These are phyloP conservation scores for Mycena leptocephala DNA, from an alignment of 768 basidiomycete species.

Conservation along the genomic window DNA sequence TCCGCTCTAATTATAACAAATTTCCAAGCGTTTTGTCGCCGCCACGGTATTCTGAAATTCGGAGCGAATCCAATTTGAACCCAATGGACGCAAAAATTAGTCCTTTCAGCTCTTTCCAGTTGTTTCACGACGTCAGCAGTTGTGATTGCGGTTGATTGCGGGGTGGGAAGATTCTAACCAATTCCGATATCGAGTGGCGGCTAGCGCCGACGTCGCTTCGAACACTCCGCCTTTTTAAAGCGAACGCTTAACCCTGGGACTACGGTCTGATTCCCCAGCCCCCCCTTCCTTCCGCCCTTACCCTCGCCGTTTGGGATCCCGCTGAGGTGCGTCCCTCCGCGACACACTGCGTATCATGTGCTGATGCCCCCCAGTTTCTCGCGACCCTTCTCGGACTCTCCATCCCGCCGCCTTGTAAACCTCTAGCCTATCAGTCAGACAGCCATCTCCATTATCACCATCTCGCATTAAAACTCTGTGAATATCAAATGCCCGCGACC, in stretches of 20 bases:
- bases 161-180: no score
- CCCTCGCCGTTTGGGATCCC: conserved; percentile 22
- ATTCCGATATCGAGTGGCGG: no score
- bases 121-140: no score
- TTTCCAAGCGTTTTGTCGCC: no score
- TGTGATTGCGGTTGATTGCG: no score
- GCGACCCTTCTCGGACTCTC: conserved; percentile 78
- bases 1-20: no score
- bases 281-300: background rate
- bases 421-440: conserved; percentile 21
- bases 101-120: no score
- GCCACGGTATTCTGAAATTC: no score
- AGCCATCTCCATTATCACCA: conserved; percentile 48
- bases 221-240: conserved; percentile 7
- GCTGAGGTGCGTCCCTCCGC: conserved; percentile 4
- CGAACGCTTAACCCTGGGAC: background rate
- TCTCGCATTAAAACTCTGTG: conserved; percentile 46
- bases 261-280: conserved; percentile 9
- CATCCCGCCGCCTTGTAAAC: conserved; percentile 47
- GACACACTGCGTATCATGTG: no score
- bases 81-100: no score
- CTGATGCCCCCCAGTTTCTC: conserved; percentile 50
- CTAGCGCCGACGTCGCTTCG: no score
- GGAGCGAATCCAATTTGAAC: no score
- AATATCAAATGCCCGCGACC: conserved; percentile 35